Evolutionary conservation across 768 basidiomycete genomes (phyloP).

Genomic region (Thelephora ganbajun): DNA sequence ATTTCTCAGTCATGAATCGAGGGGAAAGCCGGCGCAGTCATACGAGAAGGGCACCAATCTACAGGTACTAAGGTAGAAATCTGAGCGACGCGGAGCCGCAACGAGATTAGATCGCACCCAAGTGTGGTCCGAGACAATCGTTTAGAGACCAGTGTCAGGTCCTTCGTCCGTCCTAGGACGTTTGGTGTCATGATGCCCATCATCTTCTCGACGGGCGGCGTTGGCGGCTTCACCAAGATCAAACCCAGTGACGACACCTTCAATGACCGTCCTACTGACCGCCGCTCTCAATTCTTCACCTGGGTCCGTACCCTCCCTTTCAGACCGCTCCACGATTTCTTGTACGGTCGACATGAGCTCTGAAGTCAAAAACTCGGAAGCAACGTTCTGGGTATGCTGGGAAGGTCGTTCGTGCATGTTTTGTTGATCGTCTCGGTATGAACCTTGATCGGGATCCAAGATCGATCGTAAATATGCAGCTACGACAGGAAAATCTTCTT

Average conservation of each 20-base stretch:
- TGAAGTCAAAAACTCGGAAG: conserved; percentile 57
- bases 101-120: too few relatives aligned
- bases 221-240: conserved; percentile 23
- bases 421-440: conserved; percentile 4
- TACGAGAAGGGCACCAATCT: too few relatives aligned
- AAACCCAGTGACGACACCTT: conserved; percentile 51
- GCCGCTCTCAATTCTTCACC: conserved; percentile 50
- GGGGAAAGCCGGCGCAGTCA: too few relatives aligned
- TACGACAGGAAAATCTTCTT: conserved; percentile 58
- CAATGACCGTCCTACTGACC: conserved; percentile 51
- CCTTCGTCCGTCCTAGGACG: too few relatives aligned
- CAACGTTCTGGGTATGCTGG: conserved; percentile 52
- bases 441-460: conserved; percentile 4
- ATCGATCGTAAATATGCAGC: conserved; percentile 35
- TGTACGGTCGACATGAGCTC: conserved; percentile 51
- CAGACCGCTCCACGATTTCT: conserved; percentile 49
- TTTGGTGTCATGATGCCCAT: too few relatives aligned
- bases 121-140: too few relatives aligned
- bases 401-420: conserved; percentile 25
- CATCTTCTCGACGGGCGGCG: not conserved
- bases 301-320: conserved; percentile 45
- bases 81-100: too few relatives aligned
- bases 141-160: too few relatives aligned
- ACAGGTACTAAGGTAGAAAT: too few relatives aligned
- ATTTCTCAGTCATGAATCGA: too few relatives aligned